These are phyloP conservation scores for Fusarium pilosicola DNA, from an alignment of 2,329 filamentous ascomycete genomes.

Conservation along the genomic window DNA sequence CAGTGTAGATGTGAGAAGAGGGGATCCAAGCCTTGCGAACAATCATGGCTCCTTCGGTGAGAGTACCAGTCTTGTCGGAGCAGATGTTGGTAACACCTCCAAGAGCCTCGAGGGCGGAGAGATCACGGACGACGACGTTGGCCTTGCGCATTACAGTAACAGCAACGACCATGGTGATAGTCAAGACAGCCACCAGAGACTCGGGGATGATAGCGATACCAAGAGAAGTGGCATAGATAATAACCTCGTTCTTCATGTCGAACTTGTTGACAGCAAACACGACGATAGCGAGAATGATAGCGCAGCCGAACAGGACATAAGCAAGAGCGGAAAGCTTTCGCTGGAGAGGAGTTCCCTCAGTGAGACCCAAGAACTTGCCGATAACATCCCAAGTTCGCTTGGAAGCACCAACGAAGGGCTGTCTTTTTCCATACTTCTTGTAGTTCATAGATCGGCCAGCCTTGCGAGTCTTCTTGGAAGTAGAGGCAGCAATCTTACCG, in stretches of 20 bases:
- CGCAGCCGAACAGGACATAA: conserved; percentile 78
- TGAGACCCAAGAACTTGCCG: conserved; percentile 69
- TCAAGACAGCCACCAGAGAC: conserved; percentile 73
- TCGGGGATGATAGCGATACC: conserved; percentile 72
- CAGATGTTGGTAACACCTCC: conserved; percentile 79
- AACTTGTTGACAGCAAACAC: conserved; percentile 69
- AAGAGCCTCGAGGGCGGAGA: conserved; percentile 74
- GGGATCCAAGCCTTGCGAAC: conserved; percentile 74
- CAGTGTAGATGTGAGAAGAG: conserved; percentile 64
- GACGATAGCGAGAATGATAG: conserved; percentile 65
- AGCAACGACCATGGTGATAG: conserved; percentile 75
- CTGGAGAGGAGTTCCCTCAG: conserved; percentile 80
- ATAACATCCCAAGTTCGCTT: conserved; percentile 60
- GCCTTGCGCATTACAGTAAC: conserved; percentile 72
- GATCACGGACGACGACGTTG: conserved; percentile 72
- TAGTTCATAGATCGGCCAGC: conserved; percentile 64
- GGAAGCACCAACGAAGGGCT: conserved; percentile 58
- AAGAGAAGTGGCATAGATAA: conserved; percentile 67
- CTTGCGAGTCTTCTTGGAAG: conserved; percentile 64
- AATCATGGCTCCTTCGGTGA: conserved; percentile 76
- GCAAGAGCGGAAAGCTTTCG: conserved; percentile 82
- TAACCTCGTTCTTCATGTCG: conserved; percentile 60
- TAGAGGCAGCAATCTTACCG: conserved; percentile 72
- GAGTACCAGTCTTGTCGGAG: conserved; percentile 78
- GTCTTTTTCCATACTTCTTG: conserved; percentile 62